Evolutionary conservation across 179 eudicot genomes (phyloP), one percentile per base, ranked within the genome.

Genomic region (Gypsophila paniculata): DNA sequence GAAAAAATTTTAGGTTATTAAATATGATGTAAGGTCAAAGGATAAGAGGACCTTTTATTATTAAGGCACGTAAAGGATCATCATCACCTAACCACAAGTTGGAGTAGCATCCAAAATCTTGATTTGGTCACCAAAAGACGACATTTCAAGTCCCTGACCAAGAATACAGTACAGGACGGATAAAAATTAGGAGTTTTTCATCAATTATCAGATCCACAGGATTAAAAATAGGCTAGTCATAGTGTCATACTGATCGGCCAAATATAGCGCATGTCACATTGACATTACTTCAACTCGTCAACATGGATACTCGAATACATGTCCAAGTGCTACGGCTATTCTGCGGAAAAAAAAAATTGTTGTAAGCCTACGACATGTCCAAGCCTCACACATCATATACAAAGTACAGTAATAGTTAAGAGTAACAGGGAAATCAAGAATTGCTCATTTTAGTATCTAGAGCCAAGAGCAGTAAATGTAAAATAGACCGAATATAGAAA

Each of bases 101-200:
- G 39, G 57, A 11, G 38, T 25, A 32, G 32, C 38, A 54, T 77
- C 81, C 81, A 54, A 68, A 53, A 63, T 63, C 65, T 63, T 62
- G 77, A 53, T 72, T 48, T 10, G 55, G 23, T 21, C 79, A 62
- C 46, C 68, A 72, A 53, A 68, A 11, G 26, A 3, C 8, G 57
- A 55, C 57, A 26, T 65, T 57, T 46, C 6, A 46, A 8, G 18
- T 59, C 52, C 78, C 79, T 76, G 68, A 76, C 53, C 21, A 46
- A 70, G 52, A 54, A 5, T 14, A 61, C 26, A 36, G 19, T 15
- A 60, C 8, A 18, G n/a, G 21, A 38, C 53, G 14, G 5, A 23
- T 25, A 36, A 22, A 15, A 36, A 38, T 39, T 2, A 32, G 3
- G 42, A 49, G 39, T 36, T 22, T 22, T 66, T 14, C 70, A 66